phyloP scores from a whole-genome alignment of 192 early-diverging fungal species.

The Entophlyctis luteolus region DNA sequence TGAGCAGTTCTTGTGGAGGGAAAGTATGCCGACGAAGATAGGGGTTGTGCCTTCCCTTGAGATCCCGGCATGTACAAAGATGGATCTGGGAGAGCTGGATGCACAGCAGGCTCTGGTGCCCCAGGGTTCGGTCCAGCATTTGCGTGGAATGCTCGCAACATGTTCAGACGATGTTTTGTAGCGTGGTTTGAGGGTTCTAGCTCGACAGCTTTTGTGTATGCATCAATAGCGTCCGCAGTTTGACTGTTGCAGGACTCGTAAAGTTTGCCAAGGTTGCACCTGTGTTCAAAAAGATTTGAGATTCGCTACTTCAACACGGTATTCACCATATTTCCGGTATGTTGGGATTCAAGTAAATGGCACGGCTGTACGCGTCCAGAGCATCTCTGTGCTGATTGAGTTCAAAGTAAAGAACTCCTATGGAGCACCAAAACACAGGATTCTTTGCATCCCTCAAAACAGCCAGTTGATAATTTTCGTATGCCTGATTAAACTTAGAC shows the following conservation, averaged over 20 bases:
- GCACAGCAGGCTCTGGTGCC: slow-evolving; percentile 16
- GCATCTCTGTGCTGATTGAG: slow-evolving; percentile 95
- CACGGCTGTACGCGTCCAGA: slow-evolving; percentile 92
- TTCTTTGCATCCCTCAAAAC: slow-evolving; percentile 83
- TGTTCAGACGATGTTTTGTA: slow-evolving; percentile 72
- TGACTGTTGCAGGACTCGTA: slow-evolving; percentile 99
- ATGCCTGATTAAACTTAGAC: slow-evolving; percentile 90
- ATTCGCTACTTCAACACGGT: too few relatives aligned
- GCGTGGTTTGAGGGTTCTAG: slow-evolving; percentile 84
- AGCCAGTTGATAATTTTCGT: slow-evolving; percentile 96
- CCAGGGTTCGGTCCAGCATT: slow-evolving; percentile 21
- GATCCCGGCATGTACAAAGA: slow-evolving; percentile 1
- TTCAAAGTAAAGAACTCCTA: slow-evolving; percentile 96
- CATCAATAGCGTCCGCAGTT: slow-evolving; percentile 92
- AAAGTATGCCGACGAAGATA: slow-evolving; percentile 2
- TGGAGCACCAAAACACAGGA: slow-evolving; percentile 98
- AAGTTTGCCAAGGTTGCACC: slow-evolving; percentile 86
- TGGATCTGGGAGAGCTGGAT: slow-evolving; percentile 19
- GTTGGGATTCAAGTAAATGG: slow-evolving; percentile 87
- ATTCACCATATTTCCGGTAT: slow-evolving; percentile 92
- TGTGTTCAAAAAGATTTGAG: slow-evolving; percentile 23
- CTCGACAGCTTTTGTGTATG: slow-evolving; percentile 88
- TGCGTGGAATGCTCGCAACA: slow-evolving; percentile 39
- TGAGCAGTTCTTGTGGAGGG: not conserved
- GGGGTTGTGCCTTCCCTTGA: not conserved